Evolutionary conservation across 2,329 filamentous ascomycete species (phyloP).

Genomic region (Didymella sp.): DNA sequence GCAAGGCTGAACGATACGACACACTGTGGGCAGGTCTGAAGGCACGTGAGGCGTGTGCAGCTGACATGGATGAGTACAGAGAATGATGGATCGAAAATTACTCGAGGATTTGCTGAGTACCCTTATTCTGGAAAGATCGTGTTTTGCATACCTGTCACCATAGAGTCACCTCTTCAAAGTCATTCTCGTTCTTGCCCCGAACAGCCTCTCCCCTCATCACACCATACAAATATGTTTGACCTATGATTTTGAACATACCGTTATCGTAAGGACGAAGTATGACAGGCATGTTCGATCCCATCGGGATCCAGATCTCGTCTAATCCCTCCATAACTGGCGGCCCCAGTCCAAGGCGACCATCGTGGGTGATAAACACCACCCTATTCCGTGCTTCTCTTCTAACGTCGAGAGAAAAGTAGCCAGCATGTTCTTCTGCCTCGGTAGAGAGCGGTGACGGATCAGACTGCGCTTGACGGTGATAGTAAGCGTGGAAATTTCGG

Average conservation of each 20-base stretch:
- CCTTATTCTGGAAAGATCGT: too few species aligned
- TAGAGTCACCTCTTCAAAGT: not conserved
- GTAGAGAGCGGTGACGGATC: not conserved
- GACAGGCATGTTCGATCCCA: slow-evolving; percentile 20
- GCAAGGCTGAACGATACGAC: not conserved
- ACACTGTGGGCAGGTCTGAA: not conserved
- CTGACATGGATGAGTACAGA: not conserved
- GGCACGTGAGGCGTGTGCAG: not conserved
- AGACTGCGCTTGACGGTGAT: not conserved
- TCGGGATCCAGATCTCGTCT: slow-evolving; percentile 21
- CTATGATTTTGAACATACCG: slow-evolving; percentile 10
- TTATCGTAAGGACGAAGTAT: slow-evolving; percentile 9
- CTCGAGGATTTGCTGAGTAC: too few species aligned
- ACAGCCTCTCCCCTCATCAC: slow-evolving; percentile 17
- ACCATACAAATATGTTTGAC: slow-evolving; percentile 20
- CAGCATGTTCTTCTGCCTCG: not conserved
- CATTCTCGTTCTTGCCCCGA: not conserved
- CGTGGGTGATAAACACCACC: not conserved
- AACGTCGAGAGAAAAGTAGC: not conserved
- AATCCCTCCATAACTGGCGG: not conserved
- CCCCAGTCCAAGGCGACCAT: slow-evolving; percentile 21
- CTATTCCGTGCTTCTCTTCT: not conserved
- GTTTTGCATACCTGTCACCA: too few species aligned
- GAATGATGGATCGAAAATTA: not conserved
- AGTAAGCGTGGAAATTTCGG: not conserved